Conservation (phyloP, 169 alveolate species). For the Cryptosporidium baileyi region DNA sequence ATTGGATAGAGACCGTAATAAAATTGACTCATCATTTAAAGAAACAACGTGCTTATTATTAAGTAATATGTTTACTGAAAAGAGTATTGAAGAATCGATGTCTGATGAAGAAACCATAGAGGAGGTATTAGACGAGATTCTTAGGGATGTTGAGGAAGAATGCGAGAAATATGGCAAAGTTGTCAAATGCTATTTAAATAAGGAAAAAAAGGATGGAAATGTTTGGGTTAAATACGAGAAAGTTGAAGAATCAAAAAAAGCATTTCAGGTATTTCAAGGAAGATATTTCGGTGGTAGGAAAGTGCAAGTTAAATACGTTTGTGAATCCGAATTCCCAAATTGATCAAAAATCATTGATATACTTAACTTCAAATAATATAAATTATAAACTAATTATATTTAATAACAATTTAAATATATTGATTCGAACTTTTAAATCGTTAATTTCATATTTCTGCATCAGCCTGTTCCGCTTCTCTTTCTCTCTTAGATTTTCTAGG, state of each 20-base stretch:
- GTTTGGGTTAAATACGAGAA: conserved; percentile 81
- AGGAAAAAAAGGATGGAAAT: conserved; percentile 80
- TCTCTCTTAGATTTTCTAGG: conserved; percentile 85
- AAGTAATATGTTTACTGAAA: conserved; percentile 83
- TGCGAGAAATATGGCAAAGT: conserved; percentile 87
- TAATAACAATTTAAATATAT: not conserved
- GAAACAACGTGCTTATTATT: conserved; percentile 76
- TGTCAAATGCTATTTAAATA: conserved; percentile 79
- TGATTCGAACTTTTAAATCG: no score
- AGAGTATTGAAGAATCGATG: conserved; percentile 73
- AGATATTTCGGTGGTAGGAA: conserved; percentile 85
- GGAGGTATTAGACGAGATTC: conserved; percentile 81
- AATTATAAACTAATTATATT: not conserved
- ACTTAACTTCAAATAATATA: not conserved
- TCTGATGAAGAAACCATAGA: conserved; percentile 76
- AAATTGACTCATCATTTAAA: not conserved
- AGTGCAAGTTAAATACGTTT: conserved; percentile 77
- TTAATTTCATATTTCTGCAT: conserved; percentile 82
- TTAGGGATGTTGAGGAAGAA: conserved; percentile 88
- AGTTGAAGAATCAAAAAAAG: conserved; percentile 78
- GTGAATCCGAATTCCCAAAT: conserved; percentile 63
- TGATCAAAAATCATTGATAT: not conserved
- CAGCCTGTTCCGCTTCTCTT: conserved; percentile 88
- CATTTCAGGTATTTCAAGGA: conserved; percentile 80
- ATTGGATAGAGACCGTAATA: conserved; percentile 68